Evolutionary conservation across 2,329 filamentous ascomycete species (phyloP).

Genomic region (Sporothrix humicola): DNA sequence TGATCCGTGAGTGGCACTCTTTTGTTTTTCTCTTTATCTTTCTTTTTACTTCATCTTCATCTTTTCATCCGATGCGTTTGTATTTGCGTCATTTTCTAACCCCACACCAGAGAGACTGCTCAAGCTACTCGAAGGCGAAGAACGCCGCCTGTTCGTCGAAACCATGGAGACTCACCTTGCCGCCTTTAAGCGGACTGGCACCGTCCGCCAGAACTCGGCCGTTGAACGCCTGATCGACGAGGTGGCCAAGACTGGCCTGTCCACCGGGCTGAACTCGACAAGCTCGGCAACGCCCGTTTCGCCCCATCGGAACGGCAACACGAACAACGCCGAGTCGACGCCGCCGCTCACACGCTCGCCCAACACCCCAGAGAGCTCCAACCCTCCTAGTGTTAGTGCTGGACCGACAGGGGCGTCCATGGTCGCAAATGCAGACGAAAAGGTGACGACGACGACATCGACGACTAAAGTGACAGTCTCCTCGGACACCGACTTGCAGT

Average conservation of each 20-base stretch:
- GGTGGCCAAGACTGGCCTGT: constrained; percentile 44
- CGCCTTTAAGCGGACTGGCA: constrained; percentile 66
- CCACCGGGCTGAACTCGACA: background rate
- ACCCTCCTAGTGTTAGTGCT: constrained; percentile 66
- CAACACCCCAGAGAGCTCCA: constrained; percentile 71
- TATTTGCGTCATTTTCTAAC: background rate
- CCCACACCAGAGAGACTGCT: constrained; percentile 75
- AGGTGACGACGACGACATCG: background rate
- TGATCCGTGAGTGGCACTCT: constrained; percentile 76
- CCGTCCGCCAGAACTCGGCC: constrained; percentile 69
- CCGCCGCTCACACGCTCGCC: constrained; percentile 71
- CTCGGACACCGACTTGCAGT: constrained; percentile 12
- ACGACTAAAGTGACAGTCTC: background rate
- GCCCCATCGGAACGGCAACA: constrained; percentile 52
- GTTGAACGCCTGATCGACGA: constrained; percentile 59
- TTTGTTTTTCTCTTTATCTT: background rate
- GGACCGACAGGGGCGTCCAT: constrained; percentile 54
- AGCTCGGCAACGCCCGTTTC: constrained; percentile 43
- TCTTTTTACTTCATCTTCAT: background rate
- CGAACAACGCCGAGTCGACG: constrained; percentile 60
- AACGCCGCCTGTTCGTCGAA: constrained; percentile 65
- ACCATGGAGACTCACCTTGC: constrained; percentile 68
- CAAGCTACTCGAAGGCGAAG: constrained; percentile 62
- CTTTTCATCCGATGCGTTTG: background rate
- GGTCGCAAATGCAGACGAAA: constrained; percentile 20